Percentiles rank a stretch among this genome's conserved stretches.
Conservation (phyloP, 2,329 filamentous ascomycete genomes). For the Apiospora koreana region DNA sequence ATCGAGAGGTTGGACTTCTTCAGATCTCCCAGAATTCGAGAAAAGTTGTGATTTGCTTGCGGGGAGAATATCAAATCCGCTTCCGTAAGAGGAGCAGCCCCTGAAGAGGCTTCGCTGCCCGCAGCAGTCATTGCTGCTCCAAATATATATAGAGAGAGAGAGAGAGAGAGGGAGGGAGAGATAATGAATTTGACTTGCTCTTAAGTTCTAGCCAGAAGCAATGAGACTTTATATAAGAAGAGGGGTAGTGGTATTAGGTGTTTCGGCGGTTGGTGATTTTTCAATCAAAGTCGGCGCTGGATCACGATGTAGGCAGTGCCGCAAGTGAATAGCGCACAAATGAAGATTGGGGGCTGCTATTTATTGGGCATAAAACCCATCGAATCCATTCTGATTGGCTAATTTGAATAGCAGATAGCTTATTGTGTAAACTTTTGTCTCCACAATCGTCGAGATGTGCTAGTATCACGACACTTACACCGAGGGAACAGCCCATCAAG, state of each 20-base stretch:
- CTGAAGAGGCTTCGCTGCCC: not conserved
- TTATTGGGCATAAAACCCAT: not conserved
- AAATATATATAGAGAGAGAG: too few relatives aligned
- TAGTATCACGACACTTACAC: not conserved
- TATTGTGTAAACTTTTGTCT: not conserved
- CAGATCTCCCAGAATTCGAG: constrained; percentile 68
- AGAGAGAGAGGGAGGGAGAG: too few relatives aligned
- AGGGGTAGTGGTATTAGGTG: too few relatives aligned
- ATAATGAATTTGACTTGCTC: not conserved
- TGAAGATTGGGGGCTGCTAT: not conserved
- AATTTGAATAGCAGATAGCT: not conserved
- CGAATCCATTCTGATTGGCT: not conserved
- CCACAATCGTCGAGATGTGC: not conserved
- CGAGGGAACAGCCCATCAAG: not conserved
- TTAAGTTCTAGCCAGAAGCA: not conserved
- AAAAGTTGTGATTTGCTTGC: constrained; percentile 64
- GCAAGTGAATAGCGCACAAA: not conserved
- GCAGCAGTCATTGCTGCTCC: not conserved
- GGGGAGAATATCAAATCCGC: constrained; percentile 50
- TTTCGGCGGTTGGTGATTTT: not conserved
- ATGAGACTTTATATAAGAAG: too few relatives aligned
- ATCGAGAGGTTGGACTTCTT: constrained; percentile 77
- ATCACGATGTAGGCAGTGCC: not conserved
- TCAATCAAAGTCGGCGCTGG: not conserved
- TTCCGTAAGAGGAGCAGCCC: not conserved